Conservation (phyloP, 208 protist species). For the Crithidia sp. region DNA sequence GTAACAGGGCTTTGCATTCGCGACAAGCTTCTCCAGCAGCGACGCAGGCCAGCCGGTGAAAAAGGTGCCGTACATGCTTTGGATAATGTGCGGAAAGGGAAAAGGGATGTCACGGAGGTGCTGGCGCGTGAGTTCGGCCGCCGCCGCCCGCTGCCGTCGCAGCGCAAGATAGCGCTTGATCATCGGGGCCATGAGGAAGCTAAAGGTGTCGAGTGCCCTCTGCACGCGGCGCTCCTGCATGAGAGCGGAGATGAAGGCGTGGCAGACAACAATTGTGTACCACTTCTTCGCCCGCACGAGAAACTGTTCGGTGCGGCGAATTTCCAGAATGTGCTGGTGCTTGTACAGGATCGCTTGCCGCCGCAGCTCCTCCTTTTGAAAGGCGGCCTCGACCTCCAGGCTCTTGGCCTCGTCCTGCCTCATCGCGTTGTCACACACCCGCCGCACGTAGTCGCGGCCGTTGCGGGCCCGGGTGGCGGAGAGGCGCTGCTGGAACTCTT, state of each 20-base stretch:
- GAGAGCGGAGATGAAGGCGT: conserved; percentile 86
- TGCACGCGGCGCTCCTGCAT: conserved; percentile 79
- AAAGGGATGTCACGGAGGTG: conserved; percentile 81
- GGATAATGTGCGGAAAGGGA: conserved; percentile 76
- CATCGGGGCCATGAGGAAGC: conserved; percentile 71
- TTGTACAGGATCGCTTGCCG: conserved; percentile 64
- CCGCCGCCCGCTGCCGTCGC: conserved; percentile 35
- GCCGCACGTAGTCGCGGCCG: conserved; percentile 39
- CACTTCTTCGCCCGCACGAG: conserved; percentile 60
- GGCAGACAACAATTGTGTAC: conserved; percentile 79
- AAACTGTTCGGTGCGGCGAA: conserved; percentile 57
- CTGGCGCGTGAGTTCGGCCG: conserved; percentile 44
- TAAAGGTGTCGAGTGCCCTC: conserved; percentile 75
- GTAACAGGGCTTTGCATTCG: conserved; percentile 66
- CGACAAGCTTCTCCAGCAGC: conserved; percentile 72
- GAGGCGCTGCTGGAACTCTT: conserved; percentile 67
- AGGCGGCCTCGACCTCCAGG: conserved; percentile 24
- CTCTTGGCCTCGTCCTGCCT: conserved; percentile 24
- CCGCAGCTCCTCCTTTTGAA: conserved; percentile 38
- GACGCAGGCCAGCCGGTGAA: conserved; percentile 78
- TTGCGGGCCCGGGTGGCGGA: conserved; percentile 45
- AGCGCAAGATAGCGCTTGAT: conserved; percentile 59
- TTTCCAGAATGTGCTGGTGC: conserved; percentile 62
- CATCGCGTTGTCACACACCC: conserved; percentile 32
- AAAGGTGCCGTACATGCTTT: conserved; percentile 85